phyloP scores from a whole-genome alignment of 805 yeast genomes.

The Grigorovia jiainica region DNA sequence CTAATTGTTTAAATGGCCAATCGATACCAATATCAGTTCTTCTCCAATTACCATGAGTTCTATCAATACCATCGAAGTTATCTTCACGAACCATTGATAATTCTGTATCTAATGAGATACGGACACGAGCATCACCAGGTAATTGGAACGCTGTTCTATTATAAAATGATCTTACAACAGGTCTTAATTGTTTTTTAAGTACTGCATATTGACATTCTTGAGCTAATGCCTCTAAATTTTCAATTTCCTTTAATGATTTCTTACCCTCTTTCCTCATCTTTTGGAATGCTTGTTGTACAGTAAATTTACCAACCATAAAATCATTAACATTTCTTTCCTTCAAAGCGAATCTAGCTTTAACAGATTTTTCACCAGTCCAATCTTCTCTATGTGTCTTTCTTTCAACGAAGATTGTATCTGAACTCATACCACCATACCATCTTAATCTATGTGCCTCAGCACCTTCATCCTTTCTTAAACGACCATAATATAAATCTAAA shows the following conservation, averaged over 20 bases:
- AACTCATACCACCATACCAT: conserved; percentile 98
- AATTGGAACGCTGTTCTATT: conserved; percentile 98
- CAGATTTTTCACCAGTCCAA: conserved; percentile 99
- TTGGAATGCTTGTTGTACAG: conserved; percentile 84
- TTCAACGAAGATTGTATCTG: conserved; percentile 89
- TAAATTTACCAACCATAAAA: conserved; percentile 72
- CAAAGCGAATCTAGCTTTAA: conserved; percentile 88
- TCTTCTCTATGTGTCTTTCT: conserved; percentile 98
- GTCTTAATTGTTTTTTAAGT: conserved; percentile 74
- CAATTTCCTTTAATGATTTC: conserved; percentile 79
- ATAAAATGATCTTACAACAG: conserved; percentile 92
- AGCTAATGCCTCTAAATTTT: conserved; percentile 84
- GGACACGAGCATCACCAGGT: conserved; percentile 98
- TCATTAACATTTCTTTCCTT: conserved; percentile 86
- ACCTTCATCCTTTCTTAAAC: conserved; percentile 94
- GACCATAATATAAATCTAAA: conserved; percentile 86
- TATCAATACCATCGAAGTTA: conserved; percentile 83
- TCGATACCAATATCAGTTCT: conserved; percentile 97
- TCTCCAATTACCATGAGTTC: conserved; percentile 94
- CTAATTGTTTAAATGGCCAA: conserved; percentile 83
- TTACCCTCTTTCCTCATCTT: conserved; percentile 90
- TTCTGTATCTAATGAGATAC: conserved; percentile 96
- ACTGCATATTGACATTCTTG: conserved; percentile 88
- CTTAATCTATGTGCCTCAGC: conserved; percentile 97
- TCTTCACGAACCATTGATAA: conserved; percentile 97